phyloP scores from a whole-genome alignment of 192 early-diverging fungal species.

The Chytriomyces confervae region DNA sequence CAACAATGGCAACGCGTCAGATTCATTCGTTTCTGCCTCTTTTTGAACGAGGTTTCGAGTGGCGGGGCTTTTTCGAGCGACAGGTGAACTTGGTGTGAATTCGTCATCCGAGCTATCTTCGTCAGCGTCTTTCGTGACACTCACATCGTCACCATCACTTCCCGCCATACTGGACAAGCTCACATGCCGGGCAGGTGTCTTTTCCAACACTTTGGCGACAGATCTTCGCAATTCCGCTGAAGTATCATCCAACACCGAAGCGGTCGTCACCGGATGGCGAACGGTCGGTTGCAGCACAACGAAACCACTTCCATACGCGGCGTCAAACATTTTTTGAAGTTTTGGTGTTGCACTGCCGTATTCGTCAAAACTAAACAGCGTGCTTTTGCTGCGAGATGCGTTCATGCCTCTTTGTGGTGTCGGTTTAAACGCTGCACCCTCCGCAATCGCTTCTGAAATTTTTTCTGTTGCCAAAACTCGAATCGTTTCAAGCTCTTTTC shows the following conservation, averaged over 20 bases:
- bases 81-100: not conserved
- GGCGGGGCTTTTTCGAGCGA: not conserved
- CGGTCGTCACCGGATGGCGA: not conserved
- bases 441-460: slow-evolving; percentile 25
- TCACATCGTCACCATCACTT: not conserved
- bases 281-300: slow-evolving; percentile 28
- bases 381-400: slow-evolving; percentile 10
- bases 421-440: not conserved
- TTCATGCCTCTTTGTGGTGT: not conserved
- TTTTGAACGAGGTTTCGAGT: not conserved
- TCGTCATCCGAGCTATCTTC: not conserved
- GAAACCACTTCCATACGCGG: slow-evolving; percentile 33
- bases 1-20: too few relatives aligned
- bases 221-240: not conserved
- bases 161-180: not conserved
- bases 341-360: slow-evolving; percentile 29
- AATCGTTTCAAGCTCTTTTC: slow-evolving; percentile 39
- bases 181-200: not conserved
- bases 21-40: too few relatives aligned
- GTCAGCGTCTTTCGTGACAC: too few relatives aligned
- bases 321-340: slow-evolving; percentile 40
- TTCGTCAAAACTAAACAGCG: slow-evolving; percentile 30
- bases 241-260: not conserved
- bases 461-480: slow-evolving; percentile 25
- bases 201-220: not conserved